Evolutionary conservation across 768 basidiomycete genomes (phyloP).

Genomic region (Trametes cinnabarina): DNA sequence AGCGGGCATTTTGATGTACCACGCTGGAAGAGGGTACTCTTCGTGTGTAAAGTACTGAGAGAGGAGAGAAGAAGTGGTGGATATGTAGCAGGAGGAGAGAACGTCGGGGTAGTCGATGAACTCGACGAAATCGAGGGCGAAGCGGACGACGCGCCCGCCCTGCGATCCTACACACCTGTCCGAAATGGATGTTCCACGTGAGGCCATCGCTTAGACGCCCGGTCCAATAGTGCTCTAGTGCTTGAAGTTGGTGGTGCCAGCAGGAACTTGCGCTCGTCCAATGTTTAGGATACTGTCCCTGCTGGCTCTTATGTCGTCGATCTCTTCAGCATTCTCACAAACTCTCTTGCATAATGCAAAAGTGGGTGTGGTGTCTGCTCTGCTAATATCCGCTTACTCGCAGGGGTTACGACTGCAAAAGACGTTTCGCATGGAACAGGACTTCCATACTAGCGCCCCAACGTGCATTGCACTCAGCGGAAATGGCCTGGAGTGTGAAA

Average conservation of each 20-base stretch:
- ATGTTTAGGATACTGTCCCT: background rate
- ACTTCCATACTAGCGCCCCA: background rate
- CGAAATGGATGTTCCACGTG: constrained; percentile 10
- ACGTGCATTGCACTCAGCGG: background rate
- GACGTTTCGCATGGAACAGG: background rate
- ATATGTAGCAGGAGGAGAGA: background rate
- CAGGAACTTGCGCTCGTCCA: too few relatives aligned
- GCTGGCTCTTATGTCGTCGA: background rate
- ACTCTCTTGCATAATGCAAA: background rate
- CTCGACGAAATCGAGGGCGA: constrained; percentile 4
- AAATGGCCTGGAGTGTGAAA: too few relatives aligned
- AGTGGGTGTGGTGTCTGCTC: background rate
- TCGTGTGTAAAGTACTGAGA: background rate
- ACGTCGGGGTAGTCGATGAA: background rate
- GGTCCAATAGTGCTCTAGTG: too few relatives aligned
- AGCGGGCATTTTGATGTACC: constrained; percentile 20
- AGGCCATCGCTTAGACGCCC: background rate
- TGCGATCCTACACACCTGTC: constrained; percentile 6
- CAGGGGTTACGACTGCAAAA: background rate
- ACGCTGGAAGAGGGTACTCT: background rate
- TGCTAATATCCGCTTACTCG: background rate
- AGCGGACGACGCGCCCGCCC: constrained; percentile 4
- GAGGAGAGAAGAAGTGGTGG: background rate
- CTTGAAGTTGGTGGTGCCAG: too few relatives aligned
- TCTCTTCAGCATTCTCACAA: background rate